Evolutionary conservation across 306 rosid genomes (phyloP), one percentile per base, ranked within the genome.

Genomic region (Potentilla sterilis): DNA sequence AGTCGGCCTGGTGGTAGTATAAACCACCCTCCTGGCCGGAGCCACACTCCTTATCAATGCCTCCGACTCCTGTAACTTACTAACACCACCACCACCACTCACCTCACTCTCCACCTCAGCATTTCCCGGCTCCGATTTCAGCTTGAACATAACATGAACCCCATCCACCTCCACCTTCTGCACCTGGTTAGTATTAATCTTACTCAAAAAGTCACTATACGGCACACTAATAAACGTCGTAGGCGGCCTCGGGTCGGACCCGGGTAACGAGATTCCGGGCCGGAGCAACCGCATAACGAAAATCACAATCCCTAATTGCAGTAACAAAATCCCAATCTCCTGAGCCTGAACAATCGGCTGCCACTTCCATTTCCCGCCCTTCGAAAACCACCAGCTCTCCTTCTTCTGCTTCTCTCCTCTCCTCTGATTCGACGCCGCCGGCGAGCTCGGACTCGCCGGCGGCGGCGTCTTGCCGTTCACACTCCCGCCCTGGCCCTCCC

Each of bases 121-220:
- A 5, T 19, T 6, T 1, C 70, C 82, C 0, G 78, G 73, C 51
- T 89, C 97, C 48, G 89, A 78, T 82, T 95, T 95, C 87, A 95
- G 77, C 86, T 92, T 95, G 70, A 90, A 95, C 99, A 86, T 89
- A 28, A 95, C 84, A 72, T 89, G 97, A 44, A 95, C 92, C 66
- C 97, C 98, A 81, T 95, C 99, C 75, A 95, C 99, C 89, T 95
- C 96, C 67, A 92, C 99, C 81, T 95, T 95, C 78, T 87, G 96
- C 34, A 95, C 97, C 79, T 89, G 93, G 74, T 95, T 88, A 59
- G 80, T 28, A 77, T 90, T 92, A 7, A 95, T 83, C 79, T 87
- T 95, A 63, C 93, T 89, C 91, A 95, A 72, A 69, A 95, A 95
- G 13, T 95, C 98, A 46, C 98, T 95, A 44, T 95, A 95, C 21